Base-by-base conservation (phyloP, 1,284 basidiomycete genomes). In the Naganishia liquefaciens region DNA sequence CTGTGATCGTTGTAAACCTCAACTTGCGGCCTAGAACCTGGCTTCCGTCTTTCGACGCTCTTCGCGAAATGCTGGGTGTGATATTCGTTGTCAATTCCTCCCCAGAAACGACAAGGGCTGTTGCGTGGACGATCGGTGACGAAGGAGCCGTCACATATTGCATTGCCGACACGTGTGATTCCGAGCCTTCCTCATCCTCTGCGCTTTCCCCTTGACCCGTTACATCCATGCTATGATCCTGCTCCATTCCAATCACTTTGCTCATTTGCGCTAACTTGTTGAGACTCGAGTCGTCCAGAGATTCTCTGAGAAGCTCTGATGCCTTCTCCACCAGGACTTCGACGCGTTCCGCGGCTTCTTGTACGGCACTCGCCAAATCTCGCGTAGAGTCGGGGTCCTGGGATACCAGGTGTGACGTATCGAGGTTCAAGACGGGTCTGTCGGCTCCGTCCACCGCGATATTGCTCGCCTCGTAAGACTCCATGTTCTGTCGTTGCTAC, bases 221-320 rank as follows among this genome's bases (percentile, higher is more conserved):
- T 7, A 9, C 27, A 10, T 43, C 23, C 28, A 33, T 3, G 10
- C 15, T 21, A 13, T 37, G 19, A 0, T 33, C 49, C n/a, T n/a
- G 23, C 33, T 52, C 46, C 7, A 60, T 19, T 30, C 37, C 55
- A 23, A 40, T 15, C 37, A 39, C 55, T 37, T 60, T 60, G 33
- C 55, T 60, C 55, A 60, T 37, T 33, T 60, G 55, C 7, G 55
- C 55, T 46, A 60, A 39, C 30, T 60, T 60, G 55, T 49, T n/a
- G 15, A 60, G 55, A 49, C 55, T 60, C 11, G 55, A 60, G 37
- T 60, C 30, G 21, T 60, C 55, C 17, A 60, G 46, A 43, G 55
- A 25, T 49, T 23, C n/a, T n/a, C 46, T 46, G 0, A 60, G 28
- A 17, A 60, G 46, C 15, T 60, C 46, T 25, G 55, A 30, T 39